phyloP scores from a whole-genome alignment of 345 rosid species.

The Syzygium oleosum region DNA sequence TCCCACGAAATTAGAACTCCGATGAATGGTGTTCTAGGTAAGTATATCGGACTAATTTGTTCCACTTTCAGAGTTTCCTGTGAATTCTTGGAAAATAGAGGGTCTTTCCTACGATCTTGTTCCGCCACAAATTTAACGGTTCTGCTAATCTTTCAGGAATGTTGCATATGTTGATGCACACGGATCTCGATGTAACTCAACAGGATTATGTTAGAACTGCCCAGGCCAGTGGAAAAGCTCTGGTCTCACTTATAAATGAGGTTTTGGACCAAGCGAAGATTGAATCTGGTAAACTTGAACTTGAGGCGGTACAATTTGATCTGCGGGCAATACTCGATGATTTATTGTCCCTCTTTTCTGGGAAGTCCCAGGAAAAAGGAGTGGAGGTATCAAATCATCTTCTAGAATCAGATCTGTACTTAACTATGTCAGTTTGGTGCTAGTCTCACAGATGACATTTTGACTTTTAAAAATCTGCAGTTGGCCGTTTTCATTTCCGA shows the following conservation, averaged over 20 bases:
- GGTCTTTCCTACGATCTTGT: not conserved
- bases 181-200: conserved; percentile 87
- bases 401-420: not conserved
- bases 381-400: conserved; percentile 52
- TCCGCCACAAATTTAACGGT: not conserved
- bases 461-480: conserved; percentile 26
- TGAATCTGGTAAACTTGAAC: conserved; percentile 95
- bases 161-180: conserved; percentile 87
- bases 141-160: conserved; percentile 49
- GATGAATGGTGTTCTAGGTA: conserved; percentile 97
- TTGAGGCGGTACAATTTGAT: conserved; percentile 79
- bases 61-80: not conserved
- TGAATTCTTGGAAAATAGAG: not conserved
- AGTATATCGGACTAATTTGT: conserved; percentile 8
- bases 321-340: conserved; percentile 77
- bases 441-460: not conserved
- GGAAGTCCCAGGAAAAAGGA: conserved; percentile 76
- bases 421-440: not conserved
- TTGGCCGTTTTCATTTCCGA: conserved; percentile 86
- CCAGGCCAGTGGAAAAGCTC: conserved; percentile 87
- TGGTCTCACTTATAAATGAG: conserved; percentile 81
- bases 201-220: conserved; percentile 91
- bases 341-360: conserved; percentile 84
- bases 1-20: conserved; percentile 99
- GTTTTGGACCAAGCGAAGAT: conserved; percentile 94